A percentile compares a stretch with the other conserved stretches of the same genome.
Evolutionary conservation across 2,329 filamentous ascomycete genomes (phyloP).

Genomic region (Macrophomina tecta): DNA sequence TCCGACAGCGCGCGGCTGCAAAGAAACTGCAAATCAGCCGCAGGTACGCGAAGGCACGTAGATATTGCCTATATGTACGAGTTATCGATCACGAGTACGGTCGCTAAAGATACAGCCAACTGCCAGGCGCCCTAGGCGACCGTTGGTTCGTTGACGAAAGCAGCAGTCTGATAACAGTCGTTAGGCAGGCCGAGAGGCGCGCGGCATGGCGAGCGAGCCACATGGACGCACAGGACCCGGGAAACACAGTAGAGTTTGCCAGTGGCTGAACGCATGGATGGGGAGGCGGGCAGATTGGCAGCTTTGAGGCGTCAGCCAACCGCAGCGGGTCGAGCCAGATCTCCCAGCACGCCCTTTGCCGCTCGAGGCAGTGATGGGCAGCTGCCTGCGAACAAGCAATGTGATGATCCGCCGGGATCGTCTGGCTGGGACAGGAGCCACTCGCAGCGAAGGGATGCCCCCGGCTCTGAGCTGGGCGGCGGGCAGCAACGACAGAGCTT

Average conservation of each 20-base stretch:
- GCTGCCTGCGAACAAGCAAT: conserved; percentile 27
- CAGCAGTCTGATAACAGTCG: conserved; percentile 20
- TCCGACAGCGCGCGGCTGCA: conserved; percentile 18
- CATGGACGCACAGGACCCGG: conserved; percentile 22
- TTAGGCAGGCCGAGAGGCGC: conserved; percentile 19
- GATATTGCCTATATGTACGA: conserved; percentile 22
- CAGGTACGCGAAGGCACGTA: conserved; percentile 18
- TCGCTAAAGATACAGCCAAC: conserved; percentile 22
- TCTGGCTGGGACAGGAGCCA: conserved; percentile 24
- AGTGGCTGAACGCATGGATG: conserved; percentile 29
- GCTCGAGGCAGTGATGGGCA: conserved; percentile 28
- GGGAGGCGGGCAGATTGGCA: conserved; percentile 27
- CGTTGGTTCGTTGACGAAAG: conserved; percentile 24
- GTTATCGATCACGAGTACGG: conserved; percentile 21
- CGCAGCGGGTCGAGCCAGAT: conserved; percentile 27
- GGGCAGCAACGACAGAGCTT: conserved; percentile 14
- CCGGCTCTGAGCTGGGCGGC: conserved; percentile 10
- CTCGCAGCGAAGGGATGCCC: conserved; percentile 25
- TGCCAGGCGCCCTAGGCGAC: conserved; percentile 1
- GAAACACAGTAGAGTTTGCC: conserved; percentile 26
- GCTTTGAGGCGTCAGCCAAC: conserved; percentile 27
- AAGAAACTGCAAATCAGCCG: conserved; percentile 24
- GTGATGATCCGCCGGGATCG: conserved; percentile 27
- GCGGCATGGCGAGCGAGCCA: conserved; percentile 21
- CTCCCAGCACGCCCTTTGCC: conserved; percentile 24